Percentiles rank a stretch among this genome's conserved stretches.
Evolutionary conservation across 2,329 filamentous ascomycete genomes (phyloP).

Genomic region (Fulvia fulva): DNA sequence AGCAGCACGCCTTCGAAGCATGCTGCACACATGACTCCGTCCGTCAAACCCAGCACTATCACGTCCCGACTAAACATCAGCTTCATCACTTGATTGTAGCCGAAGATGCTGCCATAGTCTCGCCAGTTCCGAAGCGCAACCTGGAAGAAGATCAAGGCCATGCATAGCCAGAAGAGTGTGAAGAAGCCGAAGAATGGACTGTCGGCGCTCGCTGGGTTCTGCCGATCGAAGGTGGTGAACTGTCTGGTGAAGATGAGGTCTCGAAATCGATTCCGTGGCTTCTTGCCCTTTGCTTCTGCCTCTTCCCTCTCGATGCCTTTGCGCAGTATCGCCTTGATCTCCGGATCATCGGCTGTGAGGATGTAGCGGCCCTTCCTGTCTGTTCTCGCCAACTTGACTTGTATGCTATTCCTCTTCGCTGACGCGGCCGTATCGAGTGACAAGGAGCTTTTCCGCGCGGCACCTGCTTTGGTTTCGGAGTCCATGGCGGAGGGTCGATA

Average conservation of each 20-base stretch:
- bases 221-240: conserved; percentile 70
- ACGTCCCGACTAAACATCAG: conserved; percentile 61
- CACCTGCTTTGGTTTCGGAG: background rate
- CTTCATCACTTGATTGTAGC: conserved; percentile 66
- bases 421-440: background rate
- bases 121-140: conserved; percentile 66
- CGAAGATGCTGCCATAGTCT: conserved; percentile 64
- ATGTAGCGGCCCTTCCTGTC: conserved; percentile 45
- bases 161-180: conserved; percentile 71
- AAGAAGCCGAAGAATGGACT: conserved; percentile 78
- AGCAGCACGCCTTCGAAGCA: conserved; percentile 64
- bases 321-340: conserved; percentile 45
- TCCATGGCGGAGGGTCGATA: conserved; percentile 16
- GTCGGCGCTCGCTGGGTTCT: conserved; percentile 60
- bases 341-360: conserved; percentile 48
- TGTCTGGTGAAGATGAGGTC: conserved; percentile 68
- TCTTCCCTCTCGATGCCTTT: conserved; percentile 43
- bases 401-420: conserved; percentile 39
- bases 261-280: conserved; percentile 39
- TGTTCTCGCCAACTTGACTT: conserved; percentile 46
- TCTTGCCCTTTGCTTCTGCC: conserved; percentile 28
- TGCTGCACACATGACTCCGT: conserved; percentile 64
- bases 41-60: conserved; percentile 53
- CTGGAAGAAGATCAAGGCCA: conserved; percentile 62
- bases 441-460: background rate